Base-by-base conservation (phyloP, 257 asterid species). In the Lycium barbarum region DNA sequence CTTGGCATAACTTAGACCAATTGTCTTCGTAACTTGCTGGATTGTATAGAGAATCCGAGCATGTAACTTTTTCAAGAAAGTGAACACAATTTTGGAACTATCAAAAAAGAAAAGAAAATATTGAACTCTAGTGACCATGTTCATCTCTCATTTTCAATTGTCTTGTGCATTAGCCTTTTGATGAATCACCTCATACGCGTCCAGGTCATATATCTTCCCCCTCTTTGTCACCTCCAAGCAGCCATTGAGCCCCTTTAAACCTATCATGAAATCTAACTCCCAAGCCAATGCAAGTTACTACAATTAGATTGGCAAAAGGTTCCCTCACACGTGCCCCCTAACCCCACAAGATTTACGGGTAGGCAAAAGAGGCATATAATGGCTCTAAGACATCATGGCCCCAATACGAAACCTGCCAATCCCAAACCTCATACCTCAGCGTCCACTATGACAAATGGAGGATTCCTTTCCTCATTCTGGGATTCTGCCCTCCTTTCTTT, bases 161-260 rank as follows among this genome's bases (percentile, higher is more conserved):
- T 7, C 33, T 15, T 14, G 40, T 33, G 73, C 40, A 2, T 33
- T 66, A 66, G 4, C 47, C 73, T 9, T 33, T 11, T 35, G 53
- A 38, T 70, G 15, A 38, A 70, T 17, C n/a, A 70, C 78, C 78
- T 70, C 79, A 70, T 20, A 11, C 79, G 12, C 79, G 12, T 70
- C 55, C 54, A 38, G 76, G 76, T 61, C 33, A 26, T 26, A 26
- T 26, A 26, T 26, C 33, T 26, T 26, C 33, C 33, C 33, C 33
- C 33, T 26, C 33, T 26, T 26, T 26, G 33, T 26, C 33, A 18
- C 36, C 35, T 62, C 14, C 36, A 3, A 62, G 68, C 13, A 62
- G 67, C 36, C 36, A 8, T 36, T 62, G 36, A 62, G 36, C 68
- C 68, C 11, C 70, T 63, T 20, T 65, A 11, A 26, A 43, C 43